Evolutionary conservation across 495 filamentous ascomycete genomes (phyloP).

Genomic region (Tetracladium setigerum): DNA sequence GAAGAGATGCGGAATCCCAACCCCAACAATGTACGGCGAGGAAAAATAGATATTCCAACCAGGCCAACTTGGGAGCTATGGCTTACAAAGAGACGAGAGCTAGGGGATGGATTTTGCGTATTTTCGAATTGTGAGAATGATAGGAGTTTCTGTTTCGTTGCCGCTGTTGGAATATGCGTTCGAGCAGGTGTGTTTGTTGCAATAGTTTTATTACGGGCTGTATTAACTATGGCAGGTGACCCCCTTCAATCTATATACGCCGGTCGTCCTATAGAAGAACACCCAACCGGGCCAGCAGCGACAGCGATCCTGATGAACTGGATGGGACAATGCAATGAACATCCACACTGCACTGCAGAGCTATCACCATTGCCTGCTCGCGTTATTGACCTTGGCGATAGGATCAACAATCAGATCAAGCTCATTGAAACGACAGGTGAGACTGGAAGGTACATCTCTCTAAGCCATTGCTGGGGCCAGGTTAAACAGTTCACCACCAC

Average conservation of each 20-base stretch:
- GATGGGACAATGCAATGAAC: constrained; percentile 1
- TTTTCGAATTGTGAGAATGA: neutral
- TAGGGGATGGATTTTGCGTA: constrained; percentile 6
- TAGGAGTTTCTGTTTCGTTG: constrained; percentile 1
- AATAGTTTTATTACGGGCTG: no score
- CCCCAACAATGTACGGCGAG: neutral
- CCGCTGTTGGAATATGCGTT: neutral
- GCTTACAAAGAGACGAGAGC: neutral
- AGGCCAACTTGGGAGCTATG: neutral
- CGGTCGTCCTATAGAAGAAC: neutral
- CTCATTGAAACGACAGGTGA: constrained; percentile 1
- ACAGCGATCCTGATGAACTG: neutral
- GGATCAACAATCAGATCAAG: neutral
- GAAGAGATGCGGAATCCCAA: constrained; percentile 2
- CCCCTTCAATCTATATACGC: no score
- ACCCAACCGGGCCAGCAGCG: neutral
- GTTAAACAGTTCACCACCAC: neutral
- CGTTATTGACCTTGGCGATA: neutral
- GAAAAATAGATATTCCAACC: constrained; percentile 2
- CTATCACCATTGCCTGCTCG: neutral
- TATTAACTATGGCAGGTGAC: no score
- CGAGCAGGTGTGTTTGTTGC: neutral
- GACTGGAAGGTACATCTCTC: constrained; percentile 9
- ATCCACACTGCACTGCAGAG: neutral
- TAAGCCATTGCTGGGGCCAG: constrained; percentile 14